These are phyloP conservation scores for Suhomyces yuchorum DNA, from an alignment of 1,139 yeast species.

Conservation along the genomic window DNA sequence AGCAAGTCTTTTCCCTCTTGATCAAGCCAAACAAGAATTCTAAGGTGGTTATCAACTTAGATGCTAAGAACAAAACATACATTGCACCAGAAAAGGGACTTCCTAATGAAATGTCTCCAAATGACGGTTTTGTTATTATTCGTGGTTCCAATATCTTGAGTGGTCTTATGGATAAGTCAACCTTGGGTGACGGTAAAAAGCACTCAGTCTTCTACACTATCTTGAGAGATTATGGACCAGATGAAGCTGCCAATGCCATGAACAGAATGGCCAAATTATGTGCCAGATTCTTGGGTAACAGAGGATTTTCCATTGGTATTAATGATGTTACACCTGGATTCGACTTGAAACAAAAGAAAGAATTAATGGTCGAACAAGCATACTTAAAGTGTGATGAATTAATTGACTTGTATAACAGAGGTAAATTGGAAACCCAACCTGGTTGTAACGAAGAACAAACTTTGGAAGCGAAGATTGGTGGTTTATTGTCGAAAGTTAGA, in stretches of 20 bases:
- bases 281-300: constrained; percentile 89
- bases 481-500: constrained; percentile 92
- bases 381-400: constrained; percentile 90
- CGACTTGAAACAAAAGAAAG: constrained; percentile 76
- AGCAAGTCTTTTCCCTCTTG: constrained; percentile 85
- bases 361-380: constrained; percentile 86
- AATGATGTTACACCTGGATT: constrained; percentile 95
- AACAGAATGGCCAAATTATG: constrained; percentile 97
- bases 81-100: constrained; percentile 64
- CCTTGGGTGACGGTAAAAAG: constrained; percentile 97
- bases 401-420: constrained; percentile 75
- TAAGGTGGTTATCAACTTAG: constrained; percentile 84
- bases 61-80: constrained; percentile 91
- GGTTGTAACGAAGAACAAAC: constrained; percentile 99
- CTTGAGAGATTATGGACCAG: constrained; percentile 91
- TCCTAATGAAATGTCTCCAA: constrained; percentile 95
- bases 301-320: constrained; percentile 97
- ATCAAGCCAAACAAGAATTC: constrained; percentile 79
- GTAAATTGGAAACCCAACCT: constrained; percentile 95
- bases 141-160: constrained; percentile 86
- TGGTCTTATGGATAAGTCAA: constrained; percentile 97
- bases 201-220: constrained; percentile 96
- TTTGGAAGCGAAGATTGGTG: constrained; percentile 95
- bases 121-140: constrained; percentile 90
- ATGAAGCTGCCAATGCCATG: constrained; percentile 95